Base-by-base conservation (phyloP, 495 filamentous ascomycete species). In the Daldinia childiae region DNA sequence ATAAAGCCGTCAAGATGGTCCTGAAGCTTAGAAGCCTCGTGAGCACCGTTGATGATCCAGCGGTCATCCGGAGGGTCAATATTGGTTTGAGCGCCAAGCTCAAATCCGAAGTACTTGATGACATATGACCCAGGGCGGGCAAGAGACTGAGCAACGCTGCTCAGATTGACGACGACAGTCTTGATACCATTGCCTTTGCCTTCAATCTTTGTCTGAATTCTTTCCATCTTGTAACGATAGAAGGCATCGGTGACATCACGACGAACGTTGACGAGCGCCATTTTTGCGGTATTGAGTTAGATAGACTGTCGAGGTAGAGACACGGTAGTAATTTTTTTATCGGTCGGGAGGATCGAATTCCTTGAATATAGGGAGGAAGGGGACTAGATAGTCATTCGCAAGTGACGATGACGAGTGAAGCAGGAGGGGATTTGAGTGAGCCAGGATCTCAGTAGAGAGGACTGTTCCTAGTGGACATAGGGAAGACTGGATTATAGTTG, bases 181-280 rank as follows among this genome's bases (percentile, higher is more conserved):
- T 96, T 95, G 90, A 96, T 96, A 69, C 93, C 93, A 82, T 99
- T 99, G 66, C 95, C 95, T 84, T 99, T 99, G 82, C 95, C 95
- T 83, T 99, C 95, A 77, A 99, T 95, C 88, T 99, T 99, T 82
- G 95, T 97, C 87, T 94, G 92, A 78, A 99, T 86, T 71, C 88
- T 89, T 84, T 99, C 95, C 95, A 99, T 99, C 88, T 99, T 99
- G 89, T 99, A 99, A 82, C 95, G 95, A 83, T 99, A 99, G 91
- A 98, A 99, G 81, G 92, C 92, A 85, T 99, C 95, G 84, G 89
- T 90, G 84, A 97, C 90, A 92, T 98, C 96, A 82, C 95, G 93
- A 81, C 94, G 95, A 87, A 99, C 94, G 83, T 99, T 99, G 88
- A 99, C 86, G 79, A 84, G 80, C 82, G 90, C 92, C 82, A 85